Percentiles rank a stretch among this genome's conserved stretches.
Evolutionary conservation across 2,329 filamentous ascomycete genomes (phyloP).

Genomic region (Diplodia corticola): DNA sequence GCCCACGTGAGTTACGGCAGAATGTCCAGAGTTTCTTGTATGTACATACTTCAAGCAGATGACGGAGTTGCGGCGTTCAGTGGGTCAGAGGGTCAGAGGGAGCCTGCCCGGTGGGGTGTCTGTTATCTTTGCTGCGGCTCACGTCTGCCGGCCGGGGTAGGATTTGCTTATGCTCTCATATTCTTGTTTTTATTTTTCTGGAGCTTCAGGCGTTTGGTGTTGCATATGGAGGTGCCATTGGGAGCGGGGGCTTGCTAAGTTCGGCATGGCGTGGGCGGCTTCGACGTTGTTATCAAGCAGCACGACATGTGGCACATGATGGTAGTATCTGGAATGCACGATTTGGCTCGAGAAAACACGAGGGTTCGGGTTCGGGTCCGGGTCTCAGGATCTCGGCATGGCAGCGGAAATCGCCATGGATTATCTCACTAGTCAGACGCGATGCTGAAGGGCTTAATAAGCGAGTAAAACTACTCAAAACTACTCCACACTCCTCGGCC

Average conservation of each 20-base stretch:
- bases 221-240: neutral
- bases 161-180: neutral
- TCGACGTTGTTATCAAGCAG: neutral
- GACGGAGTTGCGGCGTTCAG: neutral
- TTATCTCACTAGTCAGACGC: no score
- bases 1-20: slow-evolving; percentile 34
- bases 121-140: neutral
- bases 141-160: neutral
- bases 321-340: neutral
- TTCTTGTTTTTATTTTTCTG: neutral
- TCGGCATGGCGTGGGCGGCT: neutral
- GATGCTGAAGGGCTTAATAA: no score
- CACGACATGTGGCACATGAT: neutral
- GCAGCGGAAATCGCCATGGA: neutral
- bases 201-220: slow-evolving; percentile 2
- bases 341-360: neutral
- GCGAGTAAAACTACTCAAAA: no score
- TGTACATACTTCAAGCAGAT: neutral
- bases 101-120: neutral
- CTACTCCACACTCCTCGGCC: no score
- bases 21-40: neutral
- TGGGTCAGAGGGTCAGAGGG: neutral
- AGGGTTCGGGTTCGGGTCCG: neutral
- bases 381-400: neutral
- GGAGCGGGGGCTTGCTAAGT: neutral